Percentiles rank a stretch among this genome's conserved stretches.
Evolutionary conservation across 257 asterid genomes (phyloP).

Genomic region (Primulina eburnea): DNA sequence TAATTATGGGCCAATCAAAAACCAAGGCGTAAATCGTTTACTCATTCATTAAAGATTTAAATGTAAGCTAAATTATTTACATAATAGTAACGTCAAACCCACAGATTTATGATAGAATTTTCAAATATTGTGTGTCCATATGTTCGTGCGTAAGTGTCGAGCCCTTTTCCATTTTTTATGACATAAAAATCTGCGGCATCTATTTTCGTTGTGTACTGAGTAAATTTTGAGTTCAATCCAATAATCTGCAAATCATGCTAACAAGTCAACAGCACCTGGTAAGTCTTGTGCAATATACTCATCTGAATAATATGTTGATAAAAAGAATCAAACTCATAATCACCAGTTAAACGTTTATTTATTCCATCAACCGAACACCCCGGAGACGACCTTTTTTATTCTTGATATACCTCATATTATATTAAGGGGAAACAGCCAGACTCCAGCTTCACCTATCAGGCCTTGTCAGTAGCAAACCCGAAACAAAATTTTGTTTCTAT

Average conservation of each 20-base stretch:
- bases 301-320: no score
- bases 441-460: constrained; percentile 45
- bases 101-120: constrained; percentile 37
- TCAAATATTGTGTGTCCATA: constrained; percentile 37
- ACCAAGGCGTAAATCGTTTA: constrained; percentile 8
- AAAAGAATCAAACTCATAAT: no score
- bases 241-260: no score
- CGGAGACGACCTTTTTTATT: constrained; percentile 2
- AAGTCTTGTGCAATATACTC: no score
- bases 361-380: neutral
- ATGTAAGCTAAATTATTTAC: constrained; percentile 4
- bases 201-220: no score
- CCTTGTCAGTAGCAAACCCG: constrained; percentile 47
- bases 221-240: no score
- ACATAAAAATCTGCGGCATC: rapidly evolving
- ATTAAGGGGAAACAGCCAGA: constrained; percentile 46
- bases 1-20: constrained; percentile 5
- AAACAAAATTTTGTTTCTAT: no score
- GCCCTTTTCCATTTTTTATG: no score
- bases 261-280: no score
- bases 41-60: constrained; percentile 2
- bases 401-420: constrained; percentile 25
- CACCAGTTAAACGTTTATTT: no score
- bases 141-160: constrained; percentile 32
- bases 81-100: neutral